Evolutionary conservation across 345 rosid species (phyloP).

Genomic region (Arabidopsis suecica): DNA sequence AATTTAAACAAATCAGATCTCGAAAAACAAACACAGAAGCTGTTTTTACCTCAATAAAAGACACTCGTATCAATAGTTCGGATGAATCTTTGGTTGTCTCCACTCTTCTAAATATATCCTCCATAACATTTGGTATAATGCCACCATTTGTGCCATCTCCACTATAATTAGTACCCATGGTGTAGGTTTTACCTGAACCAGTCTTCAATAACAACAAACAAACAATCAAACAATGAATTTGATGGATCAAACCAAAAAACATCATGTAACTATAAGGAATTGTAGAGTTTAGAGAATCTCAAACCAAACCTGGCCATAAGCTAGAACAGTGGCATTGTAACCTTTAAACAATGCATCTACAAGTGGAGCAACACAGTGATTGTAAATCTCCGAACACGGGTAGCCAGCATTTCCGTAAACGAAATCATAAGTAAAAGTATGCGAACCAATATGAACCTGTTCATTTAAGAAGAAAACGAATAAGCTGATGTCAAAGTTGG

Average conservation of each 20-base stretch:
- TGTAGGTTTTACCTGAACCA: slow-evolving; percentile 93
- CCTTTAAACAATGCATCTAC: slow-evolving; percentile 88
- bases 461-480: slow-evolving; percentile 6
- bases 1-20: neutral
- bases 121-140: slow-evolving; percentile 89
- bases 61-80: slow-evolving; percentile 80
- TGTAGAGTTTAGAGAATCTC: neutral
- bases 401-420: slow-evolving; percentile 67
- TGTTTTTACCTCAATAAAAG: slow-evolving; percentile 84
- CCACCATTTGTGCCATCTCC: slow-evolving; percentile 68
- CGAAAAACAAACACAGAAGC: neutral
- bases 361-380: slow-evolving; percentile 83
- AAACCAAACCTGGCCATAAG: slow-evolving; percentile 91
- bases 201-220: slow-evolving; percentile 54
- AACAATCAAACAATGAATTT: slow-evolving; percentile 9
- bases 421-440: slow-evolving; percentile 79
- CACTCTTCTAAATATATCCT: slow-evolving; percentile 63
- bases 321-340: slow-evolving; percentile 92
- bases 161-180: slow-evolving; percentile 90
- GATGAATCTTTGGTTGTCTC: slow-evolving; percentile 54
- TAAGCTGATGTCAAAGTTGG: neutral
- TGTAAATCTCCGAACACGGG: slow-evolving; percentile 56
- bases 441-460: slow-evolving; percentile 91
- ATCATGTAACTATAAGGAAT: neutral
- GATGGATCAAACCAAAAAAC: slow-evolving; percentile 1